phyloP scores from a whole-genome alignment of 495 filamentous ascomycete genomes.

The Cetradonia linearis region DNA sequence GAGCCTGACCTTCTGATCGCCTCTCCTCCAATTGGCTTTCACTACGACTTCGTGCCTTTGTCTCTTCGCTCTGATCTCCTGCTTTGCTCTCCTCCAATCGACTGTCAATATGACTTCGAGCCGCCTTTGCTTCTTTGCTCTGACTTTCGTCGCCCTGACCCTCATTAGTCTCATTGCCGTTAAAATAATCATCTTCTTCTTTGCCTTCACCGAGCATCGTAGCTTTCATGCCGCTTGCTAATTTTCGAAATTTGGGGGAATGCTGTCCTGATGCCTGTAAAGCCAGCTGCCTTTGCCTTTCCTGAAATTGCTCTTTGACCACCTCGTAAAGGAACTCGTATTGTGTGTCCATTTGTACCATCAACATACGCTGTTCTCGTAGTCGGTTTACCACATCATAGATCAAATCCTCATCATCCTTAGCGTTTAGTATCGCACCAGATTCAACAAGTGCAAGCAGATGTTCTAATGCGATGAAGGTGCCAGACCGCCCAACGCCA shows the following conservation, averaged over 20 bases:
- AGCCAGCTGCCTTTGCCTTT: conserved; percentile 13
- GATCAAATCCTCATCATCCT: conserved; percentile 44
- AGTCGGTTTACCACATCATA: conserved; percentile 71
- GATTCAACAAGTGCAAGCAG: conserved; percentile 71
- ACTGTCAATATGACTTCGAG: neutral
- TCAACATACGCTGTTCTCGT: conserved; percentile 82
- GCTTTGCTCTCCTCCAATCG: neutral
- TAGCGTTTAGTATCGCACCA: conserved; percentile 50
- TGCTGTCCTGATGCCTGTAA: conserved; percentile 12
- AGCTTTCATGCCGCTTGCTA: conserved; percentile 17
- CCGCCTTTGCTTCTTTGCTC: neutral
- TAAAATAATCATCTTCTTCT: conserved; percentile 6
- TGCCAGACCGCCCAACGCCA: conserved; percentile 87
- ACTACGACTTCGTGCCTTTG: neutral
- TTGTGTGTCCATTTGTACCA: conserved; percentile 89
- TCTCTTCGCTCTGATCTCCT: neutral
- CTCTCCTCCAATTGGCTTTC: conserved; percentile 4
- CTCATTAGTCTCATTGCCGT: neutral
- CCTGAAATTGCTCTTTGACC: conserved; percentile 55
- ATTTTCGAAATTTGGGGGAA: conserved; percentile 18
- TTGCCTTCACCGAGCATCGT: conserved; percentile 7
- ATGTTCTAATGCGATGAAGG: conserved; percentile 90
- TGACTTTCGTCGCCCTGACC: neutral
- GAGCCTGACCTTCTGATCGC: conserved; percentile 10
- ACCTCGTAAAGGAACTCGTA: conserved; percentile 87